phyloP scores from a whole-genome alignment of 345 rosid genomes.

The Euphorbia tirucalli region DNA sequence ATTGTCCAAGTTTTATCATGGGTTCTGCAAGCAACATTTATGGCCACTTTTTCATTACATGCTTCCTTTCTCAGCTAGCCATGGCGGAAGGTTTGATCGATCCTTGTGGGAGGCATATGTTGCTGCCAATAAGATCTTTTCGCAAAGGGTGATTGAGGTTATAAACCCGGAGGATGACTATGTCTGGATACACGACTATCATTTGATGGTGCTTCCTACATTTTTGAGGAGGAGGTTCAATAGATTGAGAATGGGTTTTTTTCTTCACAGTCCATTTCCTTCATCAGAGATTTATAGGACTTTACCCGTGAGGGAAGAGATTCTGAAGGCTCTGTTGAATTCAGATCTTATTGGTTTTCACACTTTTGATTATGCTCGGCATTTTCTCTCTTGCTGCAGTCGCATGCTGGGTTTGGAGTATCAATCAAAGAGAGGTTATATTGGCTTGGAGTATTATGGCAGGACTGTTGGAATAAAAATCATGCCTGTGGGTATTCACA shows the following conservation, averaged over 20 bases:
- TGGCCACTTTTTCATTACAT: slow-evolving; percentile 82
- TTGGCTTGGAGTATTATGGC: slow-evolving; percentile 72
- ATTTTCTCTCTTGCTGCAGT: slow-evolving; percentile 77
- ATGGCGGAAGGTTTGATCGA: slow-evolving; percentile 69
- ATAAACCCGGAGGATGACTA: slow-evolving; percentile 76
- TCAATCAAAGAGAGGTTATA: slow-evolving; percentile 75
- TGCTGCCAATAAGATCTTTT: slow-evolving; percentile 66
- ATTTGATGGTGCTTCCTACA: slow-evolving; percentile 78
- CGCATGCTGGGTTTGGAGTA: slow-evolving; percentile 70
- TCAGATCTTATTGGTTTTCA: slow-evolving; percentile 75
- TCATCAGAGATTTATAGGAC: slow-evolving; percentile 79
- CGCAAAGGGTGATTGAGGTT: slow-evolving; percentile 68
- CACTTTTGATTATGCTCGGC: slow-evolving; percentile 95
- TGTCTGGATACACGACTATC: slow-evolving; percentile 81
- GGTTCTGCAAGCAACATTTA: slow-evolving; percentile 76
- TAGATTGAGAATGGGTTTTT: slow-evolving; percentile 72
- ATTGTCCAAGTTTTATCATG: slow-evolving; percentile 62
- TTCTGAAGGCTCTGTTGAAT: slow-evolving; percentile 66
- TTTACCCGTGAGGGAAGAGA: slow-evolving; percentile 73
- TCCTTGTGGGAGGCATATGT: slow-evolving; percentile 81
- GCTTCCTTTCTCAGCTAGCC: slow-evolving; percentile 65
- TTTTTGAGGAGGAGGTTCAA: slow-evolving; percentile 64
- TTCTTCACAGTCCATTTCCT: slow-evolving; percentile 75
- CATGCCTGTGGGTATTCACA: slow-evolving; percentile 80
- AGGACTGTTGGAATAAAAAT: slow-evolving; percentile 77